phyloP scores from a whole-genome alignment of 495 filamentous ascomycete genomes.

The Sordaria brevicollis region DNA sequence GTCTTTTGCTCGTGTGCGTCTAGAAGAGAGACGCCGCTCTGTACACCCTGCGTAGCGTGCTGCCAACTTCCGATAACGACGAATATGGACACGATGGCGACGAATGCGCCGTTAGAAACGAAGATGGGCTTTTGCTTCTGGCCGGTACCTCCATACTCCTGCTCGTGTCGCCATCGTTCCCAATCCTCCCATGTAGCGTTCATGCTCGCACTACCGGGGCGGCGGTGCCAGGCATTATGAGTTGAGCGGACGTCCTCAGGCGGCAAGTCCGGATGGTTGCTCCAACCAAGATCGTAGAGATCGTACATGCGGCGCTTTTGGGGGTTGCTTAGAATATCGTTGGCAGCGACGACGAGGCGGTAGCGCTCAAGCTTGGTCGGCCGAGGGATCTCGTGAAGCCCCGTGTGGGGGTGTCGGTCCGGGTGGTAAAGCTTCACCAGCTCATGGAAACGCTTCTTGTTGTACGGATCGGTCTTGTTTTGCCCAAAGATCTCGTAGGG shows the following conservation, averaged over 20 bases:
- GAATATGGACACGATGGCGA: slow-evolving; percentile 53
- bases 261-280: slow-evolving; percentile 27
- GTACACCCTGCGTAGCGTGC: slow-evolving; percentile 57
- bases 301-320: slow-evolving; percentile 73
- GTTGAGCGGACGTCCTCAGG: slow-evolving; percentile 26
- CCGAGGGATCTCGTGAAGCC: slow-evolving; percentile 38
- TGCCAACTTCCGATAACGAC: slow-evolving; percentile 53
- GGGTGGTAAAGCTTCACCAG: slow-evolving; percentile 95
- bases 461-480: slow-evolving; percentile 55
- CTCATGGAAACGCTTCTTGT: slow-evolving; percentile 73
- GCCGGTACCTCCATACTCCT: slow-evolving; percentile 18
- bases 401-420: slow-evolving; percentile 48
- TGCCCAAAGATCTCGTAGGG: slow-evolving; percentile 84
- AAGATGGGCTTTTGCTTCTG: slow-evolving; percentile 50
- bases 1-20: slow-evolving; percentile 54
- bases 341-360: slow-evolving; percentile 72
- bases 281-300: slow-evolving; percentile 71
- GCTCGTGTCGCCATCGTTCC: slow-evolving; percentile 70
- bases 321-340: slow-evolving; percentile 83
- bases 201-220: slow-evolving; percentile 47
- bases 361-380: slow-evolving; percentile 72
- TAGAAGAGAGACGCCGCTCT: slow-evolving; percentile 43
- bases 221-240: slow-evolving; percentile 38
- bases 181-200: slow-evolving; percentile 99
- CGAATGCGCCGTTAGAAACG: slow-evolving; percentile 67